These are phyloP conservation scores for Hanseniaspora meyeri DNA, from an alignment of 805 yeast species.

Conservation along the genomic window DNA sequence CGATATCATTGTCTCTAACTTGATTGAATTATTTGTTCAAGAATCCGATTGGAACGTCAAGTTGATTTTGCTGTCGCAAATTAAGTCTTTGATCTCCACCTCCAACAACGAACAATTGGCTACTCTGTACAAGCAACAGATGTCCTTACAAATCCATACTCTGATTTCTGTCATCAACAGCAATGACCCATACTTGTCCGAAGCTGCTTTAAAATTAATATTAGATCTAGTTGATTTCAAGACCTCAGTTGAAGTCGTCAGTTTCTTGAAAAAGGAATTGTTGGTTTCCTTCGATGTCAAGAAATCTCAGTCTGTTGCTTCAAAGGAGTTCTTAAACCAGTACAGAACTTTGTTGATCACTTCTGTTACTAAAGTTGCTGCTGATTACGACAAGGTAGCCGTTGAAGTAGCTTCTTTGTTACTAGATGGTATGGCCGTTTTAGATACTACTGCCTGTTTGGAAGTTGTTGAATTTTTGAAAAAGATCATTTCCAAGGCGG, in stretches of 20 bases:
- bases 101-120: constrained; percentile 10
- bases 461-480: constrained; percentile 87
- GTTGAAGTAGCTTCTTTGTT: constrained; percentile 78
- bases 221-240: constrained; percentile 66
- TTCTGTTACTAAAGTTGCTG: constrained; percentile 81
- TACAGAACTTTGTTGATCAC: constrained; percentile 81
- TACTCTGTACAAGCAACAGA: constrained; percentile 12
- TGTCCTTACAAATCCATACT: constrained; percentile 24
- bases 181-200: constrained; percentile 12
- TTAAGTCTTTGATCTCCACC: constrained; percentile 9
- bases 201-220: constrained; percentile 50
- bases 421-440: constrained; percentile 73
- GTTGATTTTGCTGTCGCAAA: constrained; percentile 53
- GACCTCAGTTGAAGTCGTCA: constrained; percentile 88
- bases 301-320: constrained; percentile 58
- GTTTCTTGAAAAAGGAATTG: constrained; percentile 82
- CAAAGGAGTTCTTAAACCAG: constrained; percentile 34
- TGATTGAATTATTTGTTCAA: constrained; percentile 76
- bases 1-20: constrained; percentile 47
- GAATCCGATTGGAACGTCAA: constrained; percentile 95
- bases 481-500: constrained; percentile 76
- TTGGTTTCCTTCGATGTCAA: constrained; percentile 51
- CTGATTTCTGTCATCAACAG: constrained; percentile 56
- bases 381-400: constrained; percentile 80
- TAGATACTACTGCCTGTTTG: constrained; percentile 72